phyloP scores from a whole-genome alignment of 2,329 filamentous ascomycete species.

The Phialophora verrucosa region DNA sequence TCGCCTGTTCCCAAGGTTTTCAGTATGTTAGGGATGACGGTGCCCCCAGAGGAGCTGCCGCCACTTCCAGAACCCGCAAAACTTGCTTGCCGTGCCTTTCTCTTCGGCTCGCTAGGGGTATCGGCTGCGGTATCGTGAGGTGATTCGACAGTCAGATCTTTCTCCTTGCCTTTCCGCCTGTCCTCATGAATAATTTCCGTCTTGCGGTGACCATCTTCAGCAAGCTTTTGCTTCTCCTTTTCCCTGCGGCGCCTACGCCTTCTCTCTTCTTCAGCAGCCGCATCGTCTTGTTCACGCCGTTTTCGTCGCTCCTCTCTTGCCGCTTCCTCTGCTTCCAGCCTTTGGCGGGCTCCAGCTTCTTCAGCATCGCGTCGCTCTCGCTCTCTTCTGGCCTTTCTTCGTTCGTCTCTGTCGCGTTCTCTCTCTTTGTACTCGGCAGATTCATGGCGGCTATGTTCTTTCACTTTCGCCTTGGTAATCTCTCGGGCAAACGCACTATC shows the following conservation, averaged over 20 bases:
- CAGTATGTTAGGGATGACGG: slow-evolving; percentile 25
- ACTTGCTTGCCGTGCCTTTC: slow-evolving; percentile 27
- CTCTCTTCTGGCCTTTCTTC: slow-evolving; percentile 32
- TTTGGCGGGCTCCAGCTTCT: slow-evolving; percentile 23
- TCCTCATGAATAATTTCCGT: slow-evolving; percentile 13
- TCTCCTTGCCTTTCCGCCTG: slow-evolving; percentile 25
- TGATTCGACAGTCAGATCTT: slow-evolving; percentile 8
- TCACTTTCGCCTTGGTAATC: slow-evolving; percentile 43
- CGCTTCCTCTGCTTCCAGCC: slow-evolving; percentile 27
- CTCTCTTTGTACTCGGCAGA: slow-evolving; percentile 37
- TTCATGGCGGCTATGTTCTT: slow-evolving; percentile 35
- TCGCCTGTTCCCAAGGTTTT: slow-evolving; percentile 47
- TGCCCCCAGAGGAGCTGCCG: slow-evolving; percentile 28
- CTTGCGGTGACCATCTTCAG: slow-evolving; percentile 13
- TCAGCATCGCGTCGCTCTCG: slow-evolving; percentile 29
- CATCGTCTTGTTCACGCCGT: slow-evolving; percentile 11
- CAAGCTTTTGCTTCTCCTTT: slow-evolving; percentile 23
- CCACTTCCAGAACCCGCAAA: slow-evolving; percentile 29
- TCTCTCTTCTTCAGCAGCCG: slow-evolving; percentile 16
- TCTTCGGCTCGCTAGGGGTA: slow-evolving; percentile 6
- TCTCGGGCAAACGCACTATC: slow-evolving; percentile 40
- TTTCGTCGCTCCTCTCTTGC: slow-evolving; percentile 6
- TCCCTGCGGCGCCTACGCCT: slow-evolving; percentile 18
- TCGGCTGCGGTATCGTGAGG: slow-evolving; percentile 15
- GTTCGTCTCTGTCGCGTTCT: slow-evolving; percentile 26